Percentiles rank a stretch among this genome's conserved stretches.
Conservation (phyloP, 164 flowering plant species). For the Tetracentron sinense region DNA sequence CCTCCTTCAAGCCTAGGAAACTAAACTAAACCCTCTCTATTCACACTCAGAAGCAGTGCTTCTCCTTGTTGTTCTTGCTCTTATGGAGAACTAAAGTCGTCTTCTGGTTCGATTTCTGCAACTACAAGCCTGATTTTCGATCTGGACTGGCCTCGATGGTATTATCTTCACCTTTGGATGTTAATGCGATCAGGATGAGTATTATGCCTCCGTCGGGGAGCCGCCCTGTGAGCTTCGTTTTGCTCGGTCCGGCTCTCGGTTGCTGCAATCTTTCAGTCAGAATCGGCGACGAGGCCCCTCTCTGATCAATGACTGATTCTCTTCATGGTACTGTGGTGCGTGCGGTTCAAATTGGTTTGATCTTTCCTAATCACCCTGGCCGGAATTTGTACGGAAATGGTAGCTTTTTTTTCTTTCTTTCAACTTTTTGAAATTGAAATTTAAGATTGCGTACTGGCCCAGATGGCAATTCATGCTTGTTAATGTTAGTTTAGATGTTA, state of each 20-base stretch:
- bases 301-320: conserved; percentile 11
- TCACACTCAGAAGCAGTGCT: conserved; percentile 14
- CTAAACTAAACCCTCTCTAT: conserved; percentile 13
- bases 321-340: too few species aligned
- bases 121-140: conserved; percentile 29
- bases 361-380: too few species aligned
- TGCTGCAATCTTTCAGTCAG: conserved; percentile 70
- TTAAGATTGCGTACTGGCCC: too few species aligned
- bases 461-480: too few species aligned
- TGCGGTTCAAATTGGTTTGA: too few species aligned
- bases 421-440: too few species aligned
- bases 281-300: conserved; percentile 59
- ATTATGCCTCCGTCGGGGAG: conserved; percentile 75
- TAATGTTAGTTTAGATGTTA: too few species aligned
- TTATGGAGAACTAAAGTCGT: conserved; percentile 8
- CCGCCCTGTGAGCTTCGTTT: conserved; percentile 67
- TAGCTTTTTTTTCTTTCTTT: too few species aligned
- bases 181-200: conserved; percentile 78
- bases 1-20: conserved; percentile 14
- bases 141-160: conserved; percentile 53
- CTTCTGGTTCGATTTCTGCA: conserved; percentile 13
- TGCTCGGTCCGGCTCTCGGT: conserved; percentile 72
- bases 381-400: too few species aligned
- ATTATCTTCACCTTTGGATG: conserved; percentile 49
- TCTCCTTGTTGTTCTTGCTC: conserved; percentile 15